A percentile compares a stretch with the other conserved stretches of the same genome.
Conservation (phyloP, 345 rosid species). For the Eucalyptus albens region DNA sequence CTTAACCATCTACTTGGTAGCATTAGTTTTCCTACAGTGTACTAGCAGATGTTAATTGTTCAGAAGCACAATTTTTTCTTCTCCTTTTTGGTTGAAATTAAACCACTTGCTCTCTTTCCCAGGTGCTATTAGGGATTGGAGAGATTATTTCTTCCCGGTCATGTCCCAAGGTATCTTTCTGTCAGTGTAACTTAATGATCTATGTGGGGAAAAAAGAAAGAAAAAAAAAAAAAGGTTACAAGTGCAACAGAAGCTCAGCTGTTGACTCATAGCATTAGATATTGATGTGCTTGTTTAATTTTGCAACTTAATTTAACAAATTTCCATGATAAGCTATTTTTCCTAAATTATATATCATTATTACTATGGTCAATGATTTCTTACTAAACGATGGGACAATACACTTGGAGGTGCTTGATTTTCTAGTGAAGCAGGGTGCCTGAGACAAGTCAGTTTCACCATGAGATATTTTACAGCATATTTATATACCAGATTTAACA, state of each 20-base stretch:
- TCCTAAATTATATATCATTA: not conserved
- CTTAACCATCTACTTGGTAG: not conserved
- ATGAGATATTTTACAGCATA: not conserved
- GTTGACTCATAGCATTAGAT: not conserved
- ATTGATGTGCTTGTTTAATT: not conserved
- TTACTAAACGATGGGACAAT: not conserved
- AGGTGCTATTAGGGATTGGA: constrained; percentile 89
- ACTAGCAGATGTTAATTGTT: not conserved
- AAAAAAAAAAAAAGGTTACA: not conserved
- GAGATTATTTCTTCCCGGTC: constrained; percentile 71
- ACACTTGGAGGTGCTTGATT: not conserved
- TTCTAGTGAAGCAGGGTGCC: not conserved
- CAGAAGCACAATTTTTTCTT: not conserved
- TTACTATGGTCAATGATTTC: not conserved
- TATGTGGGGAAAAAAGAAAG: not conserved
- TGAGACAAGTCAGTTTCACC: not conserved
- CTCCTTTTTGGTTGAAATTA: not conserved
- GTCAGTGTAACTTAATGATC: not conserved
- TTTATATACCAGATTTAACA: not conserved
- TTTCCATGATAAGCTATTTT: not conserved
- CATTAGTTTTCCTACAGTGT: not conserved
- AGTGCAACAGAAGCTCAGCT: not conserved
- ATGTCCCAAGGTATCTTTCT: constrained; percentile 63
- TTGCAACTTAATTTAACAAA: not conserved
- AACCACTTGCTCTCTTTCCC: not conserved